Evolutionary conservation across 2,329 filamentous ascomycete species (phyloP), one percentile per base, ranked within the genome.

Genomic region (Aureobasidium sp.): DNA sequence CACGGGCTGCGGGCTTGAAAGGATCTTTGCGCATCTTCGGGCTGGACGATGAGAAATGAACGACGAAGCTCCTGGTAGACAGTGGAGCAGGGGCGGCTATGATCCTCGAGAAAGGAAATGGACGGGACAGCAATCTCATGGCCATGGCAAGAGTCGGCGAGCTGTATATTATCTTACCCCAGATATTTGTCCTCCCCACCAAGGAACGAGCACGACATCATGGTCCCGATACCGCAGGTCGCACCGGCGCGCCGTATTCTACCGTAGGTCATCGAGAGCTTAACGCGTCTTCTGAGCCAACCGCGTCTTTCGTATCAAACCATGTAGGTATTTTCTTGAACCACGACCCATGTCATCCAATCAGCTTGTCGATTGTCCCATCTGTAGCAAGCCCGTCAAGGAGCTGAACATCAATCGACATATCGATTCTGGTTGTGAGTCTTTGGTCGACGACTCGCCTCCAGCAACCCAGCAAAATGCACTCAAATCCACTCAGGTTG

Each of bases 401-500:
- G 77, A 87, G 67, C 78, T 79, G 70, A 84, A 88, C 67, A 97
- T 97, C 79, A 97, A 97, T 76, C 82, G 82, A 67, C 93, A 97
- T 75, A 85, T 97, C 71, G 94, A 97, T 77, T 93, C 90, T 34
- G 84, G 83, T 66, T 97, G 93, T 77, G 75, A 83, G 64, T 81
- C 79, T 39, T 87, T 87, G 71, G 73, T 94, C 65, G 77, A 88
- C 62, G 83, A 86, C 63, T 72, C 78, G 3, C 67, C 66, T 17
- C 68, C 72, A 63, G 72, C 77, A 20, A 66, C 74, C 3, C 74
- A 71, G 69, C 71, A 78, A 67, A 70, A 74, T 36, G 66, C 64
- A 64, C 73, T 74, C 27, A 78, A 74, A 66, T 70, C 71, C 57
- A 68, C 77, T 48, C 72, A 75, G 27, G 75, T 81, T 11, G 71